Conservation (phyloP, 2,329 filamentous ascomycete genomes). For the Phaeosphaeria sp. region DNA sequence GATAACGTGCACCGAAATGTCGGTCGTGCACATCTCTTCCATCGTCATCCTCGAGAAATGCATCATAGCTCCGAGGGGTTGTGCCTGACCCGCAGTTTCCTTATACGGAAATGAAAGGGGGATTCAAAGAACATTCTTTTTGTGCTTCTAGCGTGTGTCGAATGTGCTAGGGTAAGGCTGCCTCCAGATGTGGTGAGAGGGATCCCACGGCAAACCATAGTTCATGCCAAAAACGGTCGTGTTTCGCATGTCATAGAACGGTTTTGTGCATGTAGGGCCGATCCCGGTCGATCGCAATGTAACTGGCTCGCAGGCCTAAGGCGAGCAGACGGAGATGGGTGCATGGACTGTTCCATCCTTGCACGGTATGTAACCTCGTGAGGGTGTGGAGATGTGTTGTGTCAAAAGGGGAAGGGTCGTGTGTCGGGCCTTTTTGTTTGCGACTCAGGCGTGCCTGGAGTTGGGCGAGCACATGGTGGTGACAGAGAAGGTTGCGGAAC, state of each 20-base stretch:
- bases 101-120: slow-evolving; percentile 17
- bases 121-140: slow-evolving; percentile 17
- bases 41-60: background rate
- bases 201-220: slow-evolving; percentile 17
- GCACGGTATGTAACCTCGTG: slow-evolving; percentile 10
- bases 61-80: background rate
- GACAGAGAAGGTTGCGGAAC: slow-evolving; percentile 9
- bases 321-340: slow-evolving; percentile 4
- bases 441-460: slow-evolving; percentile 16
- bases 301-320: slow-evolving; percentile 1
- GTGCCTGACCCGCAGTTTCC: slow-evolving; percentile 7
- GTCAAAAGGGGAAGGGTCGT: slow-evolving; percentile 18
- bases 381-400: slow-evolving; percentile 8
- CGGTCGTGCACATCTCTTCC: background rate
- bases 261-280: slow-evolving; percentile 24
- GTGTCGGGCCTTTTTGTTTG: background rate
- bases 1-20: background rate
- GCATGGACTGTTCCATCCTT: slow-evolving; percentile 3
- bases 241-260: slow-evolving; percentile 23
- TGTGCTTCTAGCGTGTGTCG: slow-evolving; percentile 22
- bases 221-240: slow-evolving; percentile 22
- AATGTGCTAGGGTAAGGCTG: slow-evolving; percentile 5
- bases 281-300: slow-evolving; percentile 29
- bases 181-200: slow-evolving; percentile 9
- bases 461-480: slow-evolving; percentile 32